Evolutionary conservation across 176 grass and related monocot species (phyloP).

Genomic region (Triticum dicoccoides): DNA sequence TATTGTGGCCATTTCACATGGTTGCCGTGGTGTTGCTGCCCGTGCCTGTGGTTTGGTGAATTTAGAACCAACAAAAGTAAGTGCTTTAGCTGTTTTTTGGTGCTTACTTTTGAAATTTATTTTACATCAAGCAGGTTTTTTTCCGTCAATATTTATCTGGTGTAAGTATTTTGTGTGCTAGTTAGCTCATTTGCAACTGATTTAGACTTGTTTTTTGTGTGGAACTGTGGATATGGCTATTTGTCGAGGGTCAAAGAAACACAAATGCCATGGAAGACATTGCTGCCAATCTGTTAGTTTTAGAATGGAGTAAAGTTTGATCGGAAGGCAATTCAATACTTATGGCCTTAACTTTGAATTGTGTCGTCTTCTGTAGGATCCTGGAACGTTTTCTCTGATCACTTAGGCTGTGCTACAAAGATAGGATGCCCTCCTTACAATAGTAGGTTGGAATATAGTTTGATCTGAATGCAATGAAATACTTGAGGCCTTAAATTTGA

Average conservation of each 20-base stretch:
- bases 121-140: neutral
- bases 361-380: neutral
- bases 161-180: neutral
- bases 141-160: neutral
- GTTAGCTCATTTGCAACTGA: neutral
- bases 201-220: neutral
- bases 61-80: constrained; percentile 91
- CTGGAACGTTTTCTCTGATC: neutral
- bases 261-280: neutral
- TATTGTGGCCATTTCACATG: constrained; percentile 95
- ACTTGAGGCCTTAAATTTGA: neutral
- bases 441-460: neutral
- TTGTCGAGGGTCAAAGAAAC: neutral
- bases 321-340: neutral
- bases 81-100: neutral
- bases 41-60: constrained; percentile 98
- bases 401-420: neutral
- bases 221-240: no score
- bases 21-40: constrained; percentile 84
- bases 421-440: neutral
- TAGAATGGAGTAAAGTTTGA: neutral
- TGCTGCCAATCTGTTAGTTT: neutral
- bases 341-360: neutral
- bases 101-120: neutral
- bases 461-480: neutral